A percentile compares a stretch with the other conserved stretches of the same genome.
These are phyloP conservation scores for Malassezia globosa DNA, from an alignment of 1,284 basidiomycete species.

Conservation along the genomic window DNA sequence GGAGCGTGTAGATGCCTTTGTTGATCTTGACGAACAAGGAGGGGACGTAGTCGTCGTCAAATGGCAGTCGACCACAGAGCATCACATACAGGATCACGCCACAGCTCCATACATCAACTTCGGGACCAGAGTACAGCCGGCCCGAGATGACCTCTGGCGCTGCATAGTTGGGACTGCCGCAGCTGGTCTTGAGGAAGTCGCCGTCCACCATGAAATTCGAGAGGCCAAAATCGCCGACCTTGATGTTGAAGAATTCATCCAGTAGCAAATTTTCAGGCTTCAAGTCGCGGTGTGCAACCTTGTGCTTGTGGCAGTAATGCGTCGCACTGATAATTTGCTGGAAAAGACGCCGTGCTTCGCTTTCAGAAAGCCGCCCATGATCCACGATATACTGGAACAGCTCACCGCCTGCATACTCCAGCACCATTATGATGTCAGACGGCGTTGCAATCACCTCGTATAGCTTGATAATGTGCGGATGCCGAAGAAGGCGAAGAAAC, in stretches of 20 bases:
- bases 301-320: slow-evolving; percentile 45
- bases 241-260: slow-evolving; percentile 45
- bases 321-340: slow-evolving; percentile 46
- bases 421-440: slow-evolving; percentile 46
- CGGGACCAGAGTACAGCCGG: slow-evolving; percentile 42
- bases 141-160: slow-evolving; percentile 46
- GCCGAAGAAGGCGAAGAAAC: slow-evolving; percentile 42
- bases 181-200: slow-evolving; percentile 46
- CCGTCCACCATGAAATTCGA: slow-evolving; percentile 47
- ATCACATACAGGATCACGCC: slow-evolving; percentile 47
- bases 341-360: slow-evolving; percentile 43
- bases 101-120: slow-evolving; percentile 47
- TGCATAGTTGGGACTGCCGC: slow-evolving; percentile 46
- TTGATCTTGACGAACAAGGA: slow-evolving; percentile 48
- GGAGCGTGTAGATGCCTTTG: slow-evolving; percentile 40
- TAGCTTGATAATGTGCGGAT: slow-evolving; percentile 47
- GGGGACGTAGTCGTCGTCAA: slow-evolving; percentile 46
- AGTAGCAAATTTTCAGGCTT: slow-evolving; percentile 45
- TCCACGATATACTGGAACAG: slow-evolving; percentile 47
- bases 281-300: slow-evolving; percentile 43
- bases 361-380: slow-evolving; percentile 39
- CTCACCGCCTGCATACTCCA: slow-evolving; percentile 46
- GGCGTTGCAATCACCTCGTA: slow-evolving; percentile 47
- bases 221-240: slow-evolving; percentile 46
- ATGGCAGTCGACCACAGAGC: slow-evolving; percentile 43